Base-by-base conservation (phyloP, 768 basidiomycete genomes). In the Aureoboletus auriporus region DNA sequence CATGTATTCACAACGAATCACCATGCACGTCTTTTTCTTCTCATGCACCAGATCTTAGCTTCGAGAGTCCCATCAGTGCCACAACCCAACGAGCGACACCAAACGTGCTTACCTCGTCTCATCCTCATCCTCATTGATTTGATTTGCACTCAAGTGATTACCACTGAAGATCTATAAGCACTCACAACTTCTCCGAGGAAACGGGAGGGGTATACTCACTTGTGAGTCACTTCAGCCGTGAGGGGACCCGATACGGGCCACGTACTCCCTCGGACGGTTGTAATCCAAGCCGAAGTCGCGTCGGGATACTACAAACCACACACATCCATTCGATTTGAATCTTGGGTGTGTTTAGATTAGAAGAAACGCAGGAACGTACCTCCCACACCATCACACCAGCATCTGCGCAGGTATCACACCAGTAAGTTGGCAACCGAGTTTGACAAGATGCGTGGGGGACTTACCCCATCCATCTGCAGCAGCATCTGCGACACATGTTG, bases 401-500 rank as follows among this genome's bases (percentile, higher is more conserved):
- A 39, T 46, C 44, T 46, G 28, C 14, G 8, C 13, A 31, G 7
- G 8, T 8, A 16, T 13, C 20, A 23, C 20, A 35, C 34, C 7
- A 4, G 27, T 52, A 10, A 60, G 53, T 9, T n/a, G 28, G 11
- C 1, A 1, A 3, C 12, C n/a, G 20, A 8, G 13, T 20, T 6
- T 6, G 10, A 39, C 6, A 14, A 37, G 28, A 49, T 20, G 26
- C 38, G 12, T 28, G 20, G 35, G 12, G 6, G 26, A 70, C 83
- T 67, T 51, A 83, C 82, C 76, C 87, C 88, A 89, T 28, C 85
- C 86, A 48, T 74, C 49, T 13, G 54, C 58, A 55, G 80, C 77
- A 0, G 84, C 88, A 62, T 82, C 69, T 14, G 72, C 55, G 26
- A 89, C 68, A 59, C 89, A 90, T 2, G 66, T 62, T 0, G 81